Evolutionary conservation across 148 eudicot species (phyloP).

Genomic region (Dianthus caryophyllus): DNA sequence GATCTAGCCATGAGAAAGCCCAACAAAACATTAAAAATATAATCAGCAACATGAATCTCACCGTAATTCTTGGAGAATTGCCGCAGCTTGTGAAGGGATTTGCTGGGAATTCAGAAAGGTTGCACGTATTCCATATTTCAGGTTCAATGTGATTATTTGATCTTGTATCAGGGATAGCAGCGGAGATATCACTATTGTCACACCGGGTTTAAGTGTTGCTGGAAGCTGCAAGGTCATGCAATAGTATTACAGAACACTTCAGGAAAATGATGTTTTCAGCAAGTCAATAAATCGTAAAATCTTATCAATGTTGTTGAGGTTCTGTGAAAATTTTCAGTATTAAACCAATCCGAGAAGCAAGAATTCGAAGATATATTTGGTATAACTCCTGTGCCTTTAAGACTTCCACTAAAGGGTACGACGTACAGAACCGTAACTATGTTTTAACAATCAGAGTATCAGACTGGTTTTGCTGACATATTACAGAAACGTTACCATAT

Average conservation of each 20-base stretch:
- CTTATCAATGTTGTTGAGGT: no score
- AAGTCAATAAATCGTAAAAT: neutral
- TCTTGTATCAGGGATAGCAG: slow-evolving; percentile 97
- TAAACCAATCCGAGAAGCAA: no score
- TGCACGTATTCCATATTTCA: slow-evolving; percentile 84
- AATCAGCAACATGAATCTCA: slow-evolving; percentile 21
- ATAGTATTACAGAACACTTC: neutral
- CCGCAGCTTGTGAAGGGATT: slow-evolving; percentile 73
- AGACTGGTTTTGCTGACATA: no score
- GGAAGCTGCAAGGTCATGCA: slow-evolving; percentile 60
- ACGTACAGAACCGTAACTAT: no score
- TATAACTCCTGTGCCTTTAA: no score
- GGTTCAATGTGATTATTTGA: slow-evolving; percentile 88
- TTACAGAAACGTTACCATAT: no score
- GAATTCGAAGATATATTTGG: no score
- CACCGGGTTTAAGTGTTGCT: slow-evolving; percentile 80
- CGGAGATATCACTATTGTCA: slow-evolving; percentile 91
- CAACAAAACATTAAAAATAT: neutral
- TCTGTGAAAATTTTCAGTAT: no score
- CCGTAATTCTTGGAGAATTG: slow-evolving; percentile 87
- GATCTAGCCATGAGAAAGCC: slow-evolving; percentile 7
- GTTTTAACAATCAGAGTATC: no score
- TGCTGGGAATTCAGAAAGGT: slow-evolving; percentile 98
- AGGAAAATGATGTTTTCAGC: neutral
- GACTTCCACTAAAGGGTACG: no score